A percentile compares a stretch with the other conserved stretches of the same genome.
Conservation (phyloP, 2,329 filamentous ascomycete species). For the Biscogniauxia mediterranea region DNA sequence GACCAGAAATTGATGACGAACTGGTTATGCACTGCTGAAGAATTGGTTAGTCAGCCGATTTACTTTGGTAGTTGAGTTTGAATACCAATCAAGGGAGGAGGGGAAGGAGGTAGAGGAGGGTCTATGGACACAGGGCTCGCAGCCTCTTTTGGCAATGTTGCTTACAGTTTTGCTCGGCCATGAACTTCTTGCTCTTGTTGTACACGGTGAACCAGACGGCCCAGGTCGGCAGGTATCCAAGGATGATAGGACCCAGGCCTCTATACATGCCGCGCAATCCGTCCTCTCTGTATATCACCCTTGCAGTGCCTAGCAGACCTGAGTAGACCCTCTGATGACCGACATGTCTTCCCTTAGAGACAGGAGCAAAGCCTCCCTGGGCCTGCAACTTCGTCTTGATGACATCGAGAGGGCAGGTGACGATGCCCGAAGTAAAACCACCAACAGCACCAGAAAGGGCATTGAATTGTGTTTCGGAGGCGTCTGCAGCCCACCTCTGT, state of each 20-base stretch:
- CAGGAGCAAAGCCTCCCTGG: slow-evolving; percentile 74
- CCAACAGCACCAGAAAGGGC: slow-evolving; percentile 84
- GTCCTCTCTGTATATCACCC: slow-evolving; percentile 82
- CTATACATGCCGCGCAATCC: slow-evolving; percentile 89
- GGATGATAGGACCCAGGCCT: slow-evolving; percentile 87
- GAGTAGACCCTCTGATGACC: slow-evolving; percentile 67
- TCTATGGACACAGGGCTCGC: not conserved
- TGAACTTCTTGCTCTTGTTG: slow-evolving; percentile 77
- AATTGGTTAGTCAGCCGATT: not conserved
- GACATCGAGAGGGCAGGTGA: slow-evolving; percentile 95
- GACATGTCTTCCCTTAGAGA: slow-evolving; percentile 47
- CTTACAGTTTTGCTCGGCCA: slow-evolving; percentile 65
- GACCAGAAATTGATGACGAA: slow-evolving; percentile 83
- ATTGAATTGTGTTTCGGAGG: slow-evolving; percentile 68
- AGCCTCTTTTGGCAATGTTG: slow-evolving; percentile 3
- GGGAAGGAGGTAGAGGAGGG: not conserved
- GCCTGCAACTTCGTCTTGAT: slow-evolving; percentile 99
- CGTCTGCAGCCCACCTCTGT: slow-evolving; percentile 55
- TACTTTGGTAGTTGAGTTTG: not conserved
- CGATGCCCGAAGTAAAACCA: slow-evolving; percentile 88
- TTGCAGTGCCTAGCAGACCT: slow-evolving; percentile 82
- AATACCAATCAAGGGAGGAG: not conserved
- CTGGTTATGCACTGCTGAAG: slow-evolving; percentile 55
- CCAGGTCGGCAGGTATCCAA: slow-evolving; percentile 97
- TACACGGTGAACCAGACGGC: slow-evolving; percentile 98